Percentiles rank a stretch among this genome's conserved stretches.
These are phyloP conservation scores for Allomyces arbusculus DNA, from an alignment of 192 early-diverging fungal genomes.

Conservation along the genomic window DNA sequence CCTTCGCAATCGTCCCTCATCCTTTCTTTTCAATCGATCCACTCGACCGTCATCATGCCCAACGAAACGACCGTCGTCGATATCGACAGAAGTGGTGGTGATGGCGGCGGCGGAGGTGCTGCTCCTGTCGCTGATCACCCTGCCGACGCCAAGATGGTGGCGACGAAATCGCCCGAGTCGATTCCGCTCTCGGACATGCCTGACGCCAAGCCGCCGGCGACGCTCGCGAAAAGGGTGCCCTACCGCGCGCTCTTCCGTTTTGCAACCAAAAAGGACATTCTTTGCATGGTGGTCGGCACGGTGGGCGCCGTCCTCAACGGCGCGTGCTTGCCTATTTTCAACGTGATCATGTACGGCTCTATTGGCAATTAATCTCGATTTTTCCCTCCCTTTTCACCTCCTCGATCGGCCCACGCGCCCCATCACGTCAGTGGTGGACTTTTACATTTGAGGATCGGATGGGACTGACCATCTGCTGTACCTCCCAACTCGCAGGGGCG, in stretches of 20 bases:
- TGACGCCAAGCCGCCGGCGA: too few species aligned
- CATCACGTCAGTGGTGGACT: neutral
- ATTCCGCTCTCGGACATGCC: too few species aligned
- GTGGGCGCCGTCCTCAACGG: conserved; percentile 8
- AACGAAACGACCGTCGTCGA: too few species aligned
- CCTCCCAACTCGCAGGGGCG: neutral
- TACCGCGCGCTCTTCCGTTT: conserved; percentile 8
- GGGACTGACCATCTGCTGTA: too few species aligned
- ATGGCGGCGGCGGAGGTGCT: too few species aligned
- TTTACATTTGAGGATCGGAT: neutral
- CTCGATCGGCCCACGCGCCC: neutral
- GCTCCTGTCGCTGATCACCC: too few species aligned
- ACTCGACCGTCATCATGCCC: too few species aligned
- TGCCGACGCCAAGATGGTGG: too few species aligned
- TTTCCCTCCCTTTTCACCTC: conserved; percentile 10
- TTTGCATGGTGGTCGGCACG: conserved; percentile 8
- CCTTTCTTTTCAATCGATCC: too few species aligned
- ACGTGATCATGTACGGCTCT: conserved; percentile 2
- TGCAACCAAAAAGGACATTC: conserved; percentile 4
- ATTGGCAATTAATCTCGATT: conserved; percentile 6
- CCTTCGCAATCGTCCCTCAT: too few species aligned
- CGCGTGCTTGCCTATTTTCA: conserved; percentile 13
- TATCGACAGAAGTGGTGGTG: too few species aligned
- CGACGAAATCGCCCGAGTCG: too few species aligned
- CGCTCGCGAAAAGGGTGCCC: neutral